Percentiles rank a stretch among this genome's conserved stretches.
Evolutionary conservation across 177 flowering plant genomes (phyloP).

Genomic region (Telopea speciosissima): DNA sequence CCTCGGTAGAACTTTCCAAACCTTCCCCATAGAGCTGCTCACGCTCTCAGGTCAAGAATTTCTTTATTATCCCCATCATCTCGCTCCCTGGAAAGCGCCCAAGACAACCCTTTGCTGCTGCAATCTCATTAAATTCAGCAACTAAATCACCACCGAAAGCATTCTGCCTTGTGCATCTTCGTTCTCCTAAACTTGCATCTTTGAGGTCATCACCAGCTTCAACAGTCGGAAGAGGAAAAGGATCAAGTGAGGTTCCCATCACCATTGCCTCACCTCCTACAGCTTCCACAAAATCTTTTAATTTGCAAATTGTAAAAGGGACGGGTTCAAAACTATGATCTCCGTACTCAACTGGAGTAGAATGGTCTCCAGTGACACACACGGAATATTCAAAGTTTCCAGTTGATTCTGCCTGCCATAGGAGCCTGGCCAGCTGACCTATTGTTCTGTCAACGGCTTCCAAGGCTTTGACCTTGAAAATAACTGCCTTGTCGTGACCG

Average conservation of each 20-base stretch:
- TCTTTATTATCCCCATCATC: slow-evolving; percentile 93
- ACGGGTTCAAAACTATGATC: slow-evolving; percentile 98
- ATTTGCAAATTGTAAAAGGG: slow-evolving; percentile 70
- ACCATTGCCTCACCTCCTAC: slow-evolving; percentile 57
- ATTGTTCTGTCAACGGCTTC: slow-evolving; percentile 86
- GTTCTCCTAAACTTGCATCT: slow-evolving; percentile 14
- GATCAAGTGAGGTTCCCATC: slow-evolving; percentile 49
- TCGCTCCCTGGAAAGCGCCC: slow-evolving; percentile 91
- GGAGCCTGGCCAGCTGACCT: slow-evolving; percentile 77
- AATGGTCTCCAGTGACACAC: slow-evolving; percentile 94
- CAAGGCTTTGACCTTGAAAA: slow-evolving; percentile 73
- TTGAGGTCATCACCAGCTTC: slow-evolving; percentile 43
- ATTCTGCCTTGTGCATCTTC: slow-evolving; percentile 4
- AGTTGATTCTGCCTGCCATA: slow-evolving; percentile 66
- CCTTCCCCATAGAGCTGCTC: slow-evolving; percentile 4
- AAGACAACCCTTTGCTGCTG: slow-evolving; percentile 87
- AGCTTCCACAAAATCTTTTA: slow-evolving; percentile 66
- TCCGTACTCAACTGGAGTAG: slow-evolving; percentile 96
- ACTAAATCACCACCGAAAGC: slow-evolving; percentile 73
- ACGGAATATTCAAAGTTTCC: slow-evolving; percentile 60
- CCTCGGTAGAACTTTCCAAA: not conserved
- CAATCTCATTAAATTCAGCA: slow-evolving; percentile 58
- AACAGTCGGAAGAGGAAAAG: slow-evolving; percentile 76
- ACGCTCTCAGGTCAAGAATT: slow-evolving; percentile 31
- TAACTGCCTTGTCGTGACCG: slow-evolving; percentile 89